These are phyloP conservation scores for Venturia asperata DNA, from an alignment of 2,329 filamentous ascomycete genomes.

Conservation along the genomic window DNA sequence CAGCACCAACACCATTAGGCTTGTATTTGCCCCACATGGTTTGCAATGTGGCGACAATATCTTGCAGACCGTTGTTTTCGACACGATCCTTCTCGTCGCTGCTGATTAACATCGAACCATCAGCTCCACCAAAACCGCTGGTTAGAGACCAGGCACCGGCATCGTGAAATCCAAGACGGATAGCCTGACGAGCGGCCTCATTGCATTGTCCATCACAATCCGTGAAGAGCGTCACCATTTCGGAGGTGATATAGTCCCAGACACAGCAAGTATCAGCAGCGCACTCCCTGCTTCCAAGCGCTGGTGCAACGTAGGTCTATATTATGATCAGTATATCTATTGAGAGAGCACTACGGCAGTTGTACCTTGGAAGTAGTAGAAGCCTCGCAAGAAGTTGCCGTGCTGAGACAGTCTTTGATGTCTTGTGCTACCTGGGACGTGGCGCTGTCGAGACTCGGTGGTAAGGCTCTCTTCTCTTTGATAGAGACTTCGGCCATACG, in stretches of 20 bases:
- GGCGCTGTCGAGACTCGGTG: constrained; percentile 10
- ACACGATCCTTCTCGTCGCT: constrained; percentile 29
- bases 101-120: constrained; percentile 37
- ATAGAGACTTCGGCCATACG: neutral
- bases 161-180: constrained; percentile 25
- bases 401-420: constrained; percentile 5
- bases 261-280: constrained; percentile 31
- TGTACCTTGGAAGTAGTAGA: neutral
- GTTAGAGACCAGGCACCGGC: constrained; percentile 16
- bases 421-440: neutral
- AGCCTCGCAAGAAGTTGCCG: constrained; percentile 1
- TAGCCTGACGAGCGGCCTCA: constrained; percentile 29
- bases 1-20: constrained; percentile 40
- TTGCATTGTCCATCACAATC: constrained; percentile 27
- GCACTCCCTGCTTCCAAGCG: constrained; percentile 11
- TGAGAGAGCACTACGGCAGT: neutral
- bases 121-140: constrained; percentile 30
- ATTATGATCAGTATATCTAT: neutral
- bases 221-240: constrained; percentile 27
- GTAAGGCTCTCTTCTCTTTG: neutral
- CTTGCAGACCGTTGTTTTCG: constrained; percentile 41
- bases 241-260: constrained; percentile 30
- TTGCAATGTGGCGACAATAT: constrained; percentile 35
- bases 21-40: constrained; percentile 37
- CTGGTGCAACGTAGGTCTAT: constrained; percentile 15